Percentiles rank a stretch among this genome's conserved stretches.
These are phyloP conservation scores for Mucor lusitanicus DNA, from an alignment of 371 early-diverging fungal genomes.

Conservation along the genomic window DNA sequence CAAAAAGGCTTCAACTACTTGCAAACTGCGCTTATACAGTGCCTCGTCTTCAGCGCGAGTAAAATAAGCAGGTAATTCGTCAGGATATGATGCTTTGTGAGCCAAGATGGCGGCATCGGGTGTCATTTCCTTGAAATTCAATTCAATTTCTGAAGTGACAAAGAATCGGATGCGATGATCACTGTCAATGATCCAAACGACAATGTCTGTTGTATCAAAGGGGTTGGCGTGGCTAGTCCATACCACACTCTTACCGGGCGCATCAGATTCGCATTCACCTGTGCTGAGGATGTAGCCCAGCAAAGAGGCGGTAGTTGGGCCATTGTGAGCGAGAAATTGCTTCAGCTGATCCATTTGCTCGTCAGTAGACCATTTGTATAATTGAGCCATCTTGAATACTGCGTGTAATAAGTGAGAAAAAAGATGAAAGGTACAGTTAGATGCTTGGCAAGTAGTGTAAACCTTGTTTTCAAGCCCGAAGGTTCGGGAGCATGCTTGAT, in stretches of 20 bases:
- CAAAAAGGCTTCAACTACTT: background rate
- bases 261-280: background rate
- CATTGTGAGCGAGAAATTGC: background rate
- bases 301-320: constrained; percentile 1
- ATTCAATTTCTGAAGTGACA: constrained; percentile 3
- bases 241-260: background rate
- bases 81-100: background rate
- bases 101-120: background rate
- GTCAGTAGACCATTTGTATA: background rate
- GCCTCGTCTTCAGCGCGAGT: background rate
- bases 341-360: constrained; percentile 1
- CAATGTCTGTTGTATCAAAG: constrained; percentile 4
- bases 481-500: background rate
- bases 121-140: background rate
- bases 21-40: background rate
- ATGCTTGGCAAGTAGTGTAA: background rate
- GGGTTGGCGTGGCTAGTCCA: constrained; percentile 12
- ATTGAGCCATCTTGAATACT: background rate
- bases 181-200: constrained; percentile 15
- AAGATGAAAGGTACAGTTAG: background rate
- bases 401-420: background rate
- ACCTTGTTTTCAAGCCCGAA: background rate
- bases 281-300: constrained; percentile 1
- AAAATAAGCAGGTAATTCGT: constrained; percentile 4
- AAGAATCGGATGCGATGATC: constrained; percentile 4